Percentiles rank a stretch among this genome's conserved stretches.
These are phyloP conservation scores for Sechiopsis laciniata DNA, from an alignment of 306 rosid genomes.

Conservation along the genomic window DNA sequence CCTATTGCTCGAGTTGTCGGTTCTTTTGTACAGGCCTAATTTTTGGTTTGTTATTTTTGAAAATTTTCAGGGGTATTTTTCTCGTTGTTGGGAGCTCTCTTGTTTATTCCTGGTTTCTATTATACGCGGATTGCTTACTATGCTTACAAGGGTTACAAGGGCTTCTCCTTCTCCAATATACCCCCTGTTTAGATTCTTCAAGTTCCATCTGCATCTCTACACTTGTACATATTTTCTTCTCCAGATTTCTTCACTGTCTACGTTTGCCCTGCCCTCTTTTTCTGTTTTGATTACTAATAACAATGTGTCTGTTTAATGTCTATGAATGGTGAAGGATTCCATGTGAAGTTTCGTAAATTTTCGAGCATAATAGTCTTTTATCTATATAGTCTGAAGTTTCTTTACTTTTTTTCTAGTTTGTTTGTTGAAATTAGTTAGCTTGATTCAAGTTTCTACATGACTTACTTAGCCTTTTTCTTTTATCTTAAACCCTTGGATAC, in stretches of 20 bases:
- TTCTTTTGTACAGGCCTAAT: too few species aligned
- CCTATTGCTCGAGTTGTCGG: too few species aligned
- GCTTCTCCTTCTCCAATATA: slow-evolving; percentile 94
- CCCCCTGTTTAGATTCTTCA: slow-evolving; percentile 57
- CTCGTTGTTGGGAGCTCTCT: slow-evolving; percentile 64
- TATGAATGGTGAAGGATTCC: slow-evolving; percentile 4
- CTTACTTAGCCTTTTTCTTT: background rate
- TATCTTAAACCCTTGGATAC: background rate
- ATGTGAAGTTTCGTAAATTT: slow-evolving; percentile 13
- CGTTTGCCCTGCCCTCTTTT: background rate
- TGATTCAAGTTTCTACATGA: background rate
- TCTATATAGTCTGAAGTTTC: background rate
- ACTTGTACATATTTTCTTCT: slow-evolving; percentile 35
- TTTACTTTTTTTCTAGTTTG: background rate
- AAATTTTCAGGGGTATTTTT: slow-evolving; percentile 61
- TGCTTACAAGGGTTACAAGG: slow-evolving; percentile 94
- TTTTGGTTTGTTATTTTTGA: too few species aligned
- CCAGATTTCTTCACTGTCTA: background rate
- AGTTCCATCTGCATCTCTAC: background rate
- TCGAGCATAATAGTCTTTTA: background rate
- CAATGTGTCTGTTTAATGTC: background rate
- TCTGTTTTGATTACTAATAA: background rate
- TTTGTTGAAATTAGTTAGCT: background rate
- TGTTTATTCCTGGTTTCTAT: slow-evolving; percentile 95
- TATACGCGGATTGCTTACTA: slow-evolving; percentile 96